phyloP scores from a whole-genome alignment of 2,329 filamentous ascomycete genomes.

The Capronia epimyces region DNA sequence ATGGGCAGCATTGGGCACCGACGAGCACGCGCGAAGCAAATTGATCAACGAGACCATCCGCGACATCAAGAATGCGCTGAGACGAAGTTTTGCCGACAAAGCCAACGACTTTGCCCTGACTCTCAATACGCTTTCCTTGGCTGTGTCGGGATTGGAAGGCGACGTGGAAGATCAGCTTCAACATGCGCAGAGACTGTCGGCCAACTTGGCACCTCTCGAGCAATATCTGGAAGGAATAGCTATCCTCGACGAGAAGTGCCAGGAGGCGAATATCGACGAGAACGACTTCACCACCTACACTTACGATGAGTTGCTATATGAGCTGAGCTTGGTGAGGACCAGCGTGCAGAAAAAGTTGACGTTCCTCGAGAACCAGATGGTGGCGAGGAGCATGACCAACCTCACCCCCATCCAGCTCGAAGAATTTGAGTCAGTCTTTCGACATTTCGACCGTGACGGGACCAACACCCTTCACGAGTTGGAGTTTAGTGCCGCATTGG shows the following conservation, averaged over 20 bases:
- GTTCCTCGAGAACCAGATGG: conserved; percentile 97
- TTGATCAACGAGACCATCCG: conserved; percentile 97
- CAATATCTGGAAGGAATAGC: conserved; percentile 84
- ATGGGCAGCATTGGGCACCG: conserved; percentile 72
- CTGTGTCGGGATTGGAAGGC: conserved; percentile 93
- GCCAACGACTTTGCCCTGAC: conserved; percentile 96
- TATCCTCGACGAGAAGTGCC: conserved; percentile 78
- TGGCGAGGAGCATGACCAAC: conserved; percentile 97
- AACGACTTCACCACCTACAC: conserved; percentile 99
- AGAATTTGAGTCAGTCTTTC: conserved; percentile 96
- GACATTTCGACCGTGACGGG: conserved; percentile 92
- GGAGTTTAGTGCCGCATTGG: conserved; percentile 91
- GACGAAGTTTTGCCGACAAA: conserved; percentile 91
- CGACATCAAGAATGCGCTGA: conserved; percentile 94
- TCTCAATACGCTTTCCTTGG: conserved; percentile 87
- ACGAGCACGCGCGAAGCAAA: conserved; percentile 83
- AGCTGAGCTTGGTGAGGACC: conserved; percentile 82
- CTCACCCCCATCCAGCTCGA: conserved; percentile 96
- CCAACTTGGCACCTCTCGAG: conserved; percentile 83
- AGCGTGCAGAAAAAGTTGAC: conserved; percentile 93
- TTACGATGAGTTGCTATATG: conserved; percentile 91
- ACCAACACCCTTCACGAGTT: conserved; percentile 87
- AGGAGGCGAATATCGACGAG: conserved; percentile 96
- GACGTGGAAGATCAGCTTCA: conserved; percentile 91
- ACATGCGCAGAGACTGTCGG: conserved; percentile 78